Evolutionary conservation across 2,329 filamentous ascomycete genomes (phyloP).

Genomic region (Dothidotthia symphoricarpi): DNA sequence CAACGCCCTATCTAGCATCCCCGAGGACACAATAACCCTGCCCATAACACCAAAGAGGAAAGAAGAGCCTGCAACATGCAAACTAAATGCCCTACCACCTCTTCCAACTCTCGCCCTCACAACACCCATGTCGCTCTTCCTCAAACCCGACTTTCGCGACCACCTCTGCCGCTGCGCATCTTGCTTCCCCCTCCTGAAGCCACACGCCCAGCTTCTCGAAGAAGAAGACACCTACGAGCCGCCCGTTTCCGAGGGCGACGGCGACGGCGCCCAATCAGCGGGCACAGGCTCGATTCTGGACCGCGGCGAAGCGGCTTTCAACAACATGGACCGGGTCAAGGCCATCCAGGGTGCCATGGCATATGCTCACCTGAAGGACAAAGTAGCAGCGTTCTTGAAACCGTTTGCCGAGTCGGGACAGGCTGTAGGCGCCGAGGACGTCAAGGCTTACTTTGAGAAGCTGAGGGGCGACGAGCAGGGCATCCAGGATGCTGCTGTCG

Average conservation of each 20-base stretch:
- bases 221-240: constrained; percentile 95
- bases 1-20: constrained; percentile 37
- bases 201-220: constrained; percentile 79
- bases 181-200: constrained; percentile 73
- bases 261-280: constrained; percentile 56
- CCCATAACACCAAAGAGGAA: constrained; percentile 31
- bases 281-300: constrained; percentile 84
- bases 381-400: constrained; percentile 90
- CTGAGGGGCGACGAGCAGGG: constrained; percentile 81
- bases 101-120: constrained; percentile 52
- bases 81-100: constrained; percentile 58
- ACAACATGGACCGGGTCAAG: constrained; percentile 85
- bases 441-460: constrained; percentile 95
- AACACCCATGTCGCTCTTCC: constrained; percentile 75
- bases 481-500: constrained; percentile 49
- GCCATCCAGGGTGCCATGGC: constrained; percentile 97
- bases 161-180: constrained; percentile 75
- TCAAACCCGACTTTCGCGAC: constrained; percentile 74
- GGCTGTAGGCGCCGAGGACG: constrained; percentile 88
- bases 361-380: constrained; percentile 93
- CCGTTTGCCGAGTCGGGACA: constrained; percentile 90
- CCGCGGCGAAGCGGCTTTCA: constrained; percentile 86
- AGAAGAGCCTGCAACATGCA: constrained; percentile 51
- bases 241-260: constrained; percentile 64
- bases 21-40: constrained; percentile 24